Evolutionary conservation across 2,329 filamentous ascomycete genomes (phyloP).

Genomic region (Sordariomycetes sp.): DNA sequence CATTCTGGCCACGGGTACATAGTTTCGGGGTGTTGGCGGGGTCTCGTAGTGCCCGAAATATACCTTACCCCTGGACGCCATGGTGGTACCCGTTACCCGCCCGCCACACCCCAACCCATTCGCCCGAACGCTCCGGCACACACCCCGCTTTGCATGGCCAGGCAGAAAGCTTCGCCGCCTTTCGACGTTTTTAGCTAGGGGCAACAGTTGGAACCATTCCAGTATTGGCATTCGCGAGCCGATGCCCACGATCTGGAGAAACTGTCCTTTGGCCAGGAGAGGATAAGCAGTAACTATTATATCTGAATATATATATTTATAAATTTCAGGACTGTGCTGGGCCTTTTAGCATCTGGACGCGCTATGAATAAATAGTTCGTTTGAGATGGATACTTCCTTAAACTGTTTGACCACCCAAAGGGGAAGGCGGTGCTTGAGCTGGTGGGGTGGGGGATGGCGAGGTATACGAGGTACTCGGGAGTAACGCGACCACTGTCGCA

Average conservation of each 20-base stretch:
- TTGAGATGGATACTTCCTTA: background rate
- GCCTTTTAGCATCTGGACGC: background rate
- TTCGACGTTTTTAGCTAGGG: no score
- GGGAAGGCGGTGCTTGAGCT: background rate
- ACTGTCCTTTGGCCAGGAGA: no score
- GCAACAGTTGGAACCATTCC: no score
- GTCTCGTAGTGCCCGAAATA: background rate
- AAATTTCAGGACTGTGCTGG: no score
- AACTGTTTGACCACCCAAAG: background rate
- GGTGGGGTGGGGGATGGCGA: no score
- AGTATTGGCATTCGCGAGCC: no score
- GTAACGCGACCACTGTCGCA: background rate
- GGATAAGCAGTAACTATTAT: no score
- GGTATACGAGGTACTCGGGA: no score
- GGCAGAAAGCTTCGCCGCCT: background rate
- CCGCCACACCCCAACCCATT: background rate
- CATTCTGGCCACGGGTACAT: background rate
- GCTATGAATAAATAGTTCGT: background rate
- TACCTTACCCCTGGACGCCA: background rate
- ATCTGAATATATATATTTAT: no score
- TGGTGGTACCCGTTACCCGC: background rate
- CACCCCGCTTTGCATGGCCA: background rate
- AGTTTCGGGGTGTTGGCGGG: background rate
- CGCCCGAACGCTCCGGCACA: background rate
- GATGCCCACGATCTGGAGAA: no score